phyloP scores from a whole-genome alignment of 345 rosid genomes.

The Populus ilicifolia region DNA sequence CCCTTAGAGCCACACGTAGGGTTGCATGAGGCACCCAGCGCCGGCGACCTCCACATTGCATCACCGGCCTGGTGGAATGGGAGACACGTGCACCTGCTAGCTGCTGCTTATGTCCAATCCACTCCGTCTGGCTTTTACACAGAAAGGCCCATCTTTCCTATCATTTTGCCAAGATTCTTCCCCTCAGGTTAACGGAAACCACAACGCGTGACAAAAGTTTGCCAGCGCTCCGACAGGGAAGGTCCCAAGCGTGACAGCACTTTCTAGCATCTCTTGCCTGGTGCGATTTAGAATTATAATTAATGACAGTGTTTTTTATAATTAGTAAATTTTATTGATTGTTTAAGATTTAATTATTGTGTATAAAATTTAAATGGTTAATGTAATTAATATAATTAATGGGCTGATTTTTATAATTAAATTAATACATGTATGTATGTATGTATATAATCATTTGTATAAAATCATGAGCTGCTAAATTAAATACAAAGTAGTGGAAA shows the following conservation, averaged over 20 bases:
- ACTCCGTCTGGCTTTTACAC: background rate
- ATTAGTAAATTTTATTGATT: too few species aligned
- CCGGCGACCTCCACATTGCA: slow-evolving; percentile 37
- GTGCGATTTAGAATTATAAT: background rate
- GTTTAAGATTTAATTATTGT: too few species aligned
- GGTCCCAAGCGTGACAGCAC: background rate
- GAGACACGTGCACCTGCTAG: background rate
- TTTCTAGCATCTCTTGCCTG: background rate
- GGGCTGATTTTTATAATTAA: too few species aligned
- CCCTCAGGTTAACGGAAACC: background rate
- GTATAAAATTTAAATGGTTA: too few species aligned
- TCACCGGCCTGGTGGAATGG: background rate
- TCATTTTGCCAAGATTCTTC: background rate
- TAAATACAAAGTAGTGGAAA: too few species aligned
- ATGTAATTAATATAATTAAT: too few species aligned
- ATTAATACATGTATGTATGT: too few species aligned
- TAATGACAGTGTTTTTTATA: too few species aligned
- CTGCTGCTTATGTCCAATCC: background rate
- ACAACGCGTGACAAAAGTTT: background rate
- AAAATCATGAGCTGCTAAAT: too few species aligned
- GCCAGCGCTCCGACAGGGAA: background rate
- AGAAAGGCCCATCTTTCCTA: background rate
- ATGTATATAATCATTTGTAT: too few species aligned
- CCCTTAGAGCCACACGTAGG: slow-evolving; percentile 43
- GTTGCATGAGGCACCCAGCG: slow-evolving; percentile 42